Evolutionary conservation across 1,139 yeast species (phyloP).

Genomic region (Cylindricascospora bacillispora): DNA sequence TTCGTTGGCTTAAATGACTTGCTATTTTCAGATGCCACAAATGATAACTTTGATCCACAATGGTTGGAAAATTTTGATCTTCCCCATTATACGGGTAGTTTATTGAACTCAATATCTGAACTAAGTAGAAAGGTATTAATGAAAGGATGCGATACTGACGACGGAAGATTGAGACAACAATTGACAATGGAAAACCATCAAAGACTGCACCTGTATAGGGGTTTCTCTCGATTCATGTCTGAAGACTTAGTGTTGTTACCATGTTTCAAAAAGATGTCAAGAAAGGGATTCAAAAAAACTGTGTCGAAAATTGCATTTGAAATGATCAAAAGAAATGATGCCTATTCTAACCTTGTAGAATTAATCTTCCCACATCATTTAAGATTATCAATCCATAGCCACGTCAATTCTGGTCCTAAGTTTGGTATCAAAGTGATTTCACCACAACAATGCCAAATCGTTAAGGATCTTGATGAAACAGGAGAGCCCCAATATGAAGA

Average conservation of each 20-base stretch:
- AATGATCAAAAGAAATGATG: conserved; percentile 54
- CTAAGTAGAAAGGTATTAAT: conserved; percentile 28
- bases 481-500: conserved; percentile 33
- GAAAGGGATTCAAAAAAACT: conserved; percentile 37
- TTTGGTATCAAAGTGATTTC: conserved; percentile 42
- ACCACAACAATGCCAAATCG: conserved; percentile 31
- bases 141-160: conserved; percentile 33
- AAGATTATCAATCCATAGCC: conserved; percentile 51
- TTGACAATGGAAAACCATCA: conserved; percentile 34
- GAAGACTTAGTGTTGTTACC: conserved; percentile 40
- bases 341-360: conserved; percentile 50
- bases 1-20: conserved; percentile 30
- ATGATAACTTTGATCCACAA: conserved; percentile 16
- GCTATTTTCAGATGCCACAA: conserved; percentile 23
- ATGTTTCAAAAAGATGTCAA: conserved; percentile 29
- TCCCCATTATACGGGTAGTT: conserved; percentile 28
- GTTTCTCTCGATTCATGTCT: conserved; percentile 46
- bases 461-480: conserved; percentile 27
- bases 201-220: conserved; percentile 39
- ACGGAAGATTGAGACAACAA: conserved; percentile 28
- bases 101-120: conserved; percentile 27
- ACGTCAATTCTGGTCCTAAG: conserved; percentile 44
- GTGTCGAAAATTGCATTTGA: conserved; percentile 46
- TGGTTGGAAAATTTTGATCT: conserved; percentile 23
- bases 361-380: conserved; percentile 46